Percentiles rank a stretch among this genome's conserved stretches.
Conservation (phyloP, 2,329 filamentous ascomycete species). For the Hymenoscyphus fructigenus region DNA sequence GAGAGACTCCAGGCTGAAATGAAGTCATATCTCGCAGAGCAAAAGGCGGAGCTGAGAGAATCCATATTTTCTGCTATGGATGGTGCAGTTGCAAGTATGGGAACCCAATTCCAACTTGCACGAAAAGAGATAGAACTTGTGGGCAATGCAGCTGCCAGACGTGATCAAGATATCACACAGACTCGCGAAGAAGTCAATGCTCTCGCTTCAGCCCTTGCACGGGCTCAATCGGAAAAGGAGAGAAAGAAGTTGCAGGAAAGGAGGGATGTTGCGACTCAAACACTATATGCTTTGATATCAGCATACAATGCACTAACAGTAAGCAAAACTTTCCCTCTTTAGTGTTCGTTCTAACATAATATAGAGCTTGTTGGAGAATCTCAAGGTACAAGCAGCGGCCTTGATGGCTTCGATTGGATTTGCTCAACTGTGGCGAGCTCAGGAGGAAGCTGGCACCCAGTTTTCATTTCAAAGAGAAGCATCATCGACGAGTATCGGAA, state of each 20-base stretch:
- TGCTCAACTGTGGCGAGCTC: too few relatives aligned
- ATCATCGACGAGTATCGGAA: too few relatives aligned
- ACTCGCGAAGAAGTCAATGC: conserved; percentile 1
- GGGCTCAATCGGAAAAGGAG: neutral
- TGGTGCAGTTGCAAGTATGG: neutral
- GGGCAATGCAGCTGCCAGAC: neutral
- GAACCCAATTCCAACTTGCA: neutral
- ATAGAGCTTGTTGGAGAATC: too few relatives aligned
- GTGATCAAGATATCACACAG: neutral
- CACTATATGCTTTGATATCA: neutral
- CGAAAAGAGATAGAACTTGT: conserved; percentile 2
- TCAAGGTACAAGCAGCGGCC: too few relatives aligned
- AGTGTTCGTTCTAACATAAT: neutral
- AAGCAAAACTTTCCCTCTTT: neutral
- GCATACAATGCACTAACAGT: neutral
- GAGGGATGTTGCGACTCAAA: neutral
- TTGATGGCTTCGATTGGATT: too few relatives aligned
- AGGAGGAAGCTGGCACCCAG: too few relatives aligned
- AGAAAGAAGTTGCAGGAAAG: neutral
- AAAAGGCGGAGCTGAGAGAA: neutral
- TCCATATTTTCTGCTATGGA: neutral
- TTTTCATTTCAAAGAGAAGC: too few relatives aligned
- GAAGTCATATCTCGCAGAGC: neutral
- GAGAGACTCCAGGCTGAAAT: neutral
- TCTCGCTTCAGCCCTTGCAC: neutral